Base-by-base conservation (phyloP, 495 filamentous ascomycete species). In the Lineolata rhizophorae region DNA sequence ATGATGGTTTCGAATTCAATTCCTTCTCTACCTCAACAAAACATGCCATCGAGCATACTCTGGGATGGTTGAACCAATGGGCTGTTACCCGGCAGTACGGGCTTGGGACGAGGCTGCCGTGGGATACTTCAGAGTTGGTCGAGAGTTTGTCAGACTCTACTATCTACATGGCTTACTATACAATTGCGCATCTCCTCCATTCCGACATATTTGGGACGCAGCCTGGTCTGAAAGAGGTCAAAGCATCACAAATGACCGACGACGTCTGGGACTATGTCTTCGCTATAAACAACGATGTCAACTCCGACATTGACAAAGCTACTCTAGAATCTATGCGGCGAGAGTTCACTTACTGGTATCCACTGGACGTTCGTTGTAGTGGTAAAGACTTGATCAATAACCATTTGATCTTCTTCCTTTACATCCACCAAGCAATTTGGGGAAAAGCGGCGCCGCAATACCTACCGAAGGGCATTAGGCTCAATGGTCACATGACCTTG, bases 261-360 rank as follows among this genome's bases (percentile, higher is more conserved):
- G 84, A 91, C 40, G 76, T 92, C 20, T 97, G 85, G 84, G 85
- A 97, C 54, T 93, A 87, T 47, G 51, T 95, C 37, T 93, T 94
- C 52, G 64, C 61, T 26, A 57, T 70, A 30, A 65, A 62, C 31
- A 65, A 79, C 14, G 64, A 73, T 25, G 43, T 64, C 29, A 60
- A 70, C 39, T 74, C 66, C 25, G 67, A 62, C 9, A 87, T 93
- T 31, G 57, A 61, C 35, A 70, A 73, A 47, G 65, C 72, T 20
- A 63, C 64, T 35, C 58, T 97, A 25, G 60, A 72, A 49, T 57
- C 66, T 18, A 74, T 97, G 77, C 62, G 80, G 31, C 61, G 82
- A 46, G 78, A 92, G 39, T 95, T 97, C 46, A 72, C 84, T 42
- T 97, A 95, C 62, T 97, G 79, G 63, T 97, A 97, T 52, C 87